Evolutionary conservation across 371 early-diverging fungal genomes (phyloP).

Genomic region (Actinomucor elegans): DNA sequence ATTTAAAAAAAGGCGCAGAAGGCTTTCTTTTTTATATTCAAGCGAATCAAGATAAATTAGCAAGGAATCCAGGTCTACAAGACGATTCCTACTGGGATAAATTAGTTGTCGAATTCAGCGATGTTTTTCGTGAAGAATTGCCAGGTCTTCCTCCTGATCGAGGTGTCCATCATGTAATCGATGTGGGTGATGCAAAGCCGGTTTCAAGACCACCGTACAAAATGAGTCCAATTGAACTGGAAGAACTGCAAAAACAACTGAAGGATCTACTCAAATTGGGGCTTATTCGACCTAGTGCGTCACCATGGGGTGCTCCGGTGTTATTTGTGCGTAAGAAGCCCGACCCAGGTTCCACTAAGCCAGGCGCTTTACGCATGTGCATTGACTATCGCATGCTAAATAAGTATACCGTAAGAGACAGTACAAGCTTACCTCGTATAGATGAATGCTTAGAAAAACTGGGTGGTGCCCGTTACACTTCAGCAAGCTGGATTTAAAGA

Average conservation of each 20-base stretch:
- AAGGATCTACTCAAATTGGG: constrained; percentile 3
- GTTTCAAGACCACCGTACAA: too few relatives aligned
- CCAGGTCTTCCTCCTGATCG: constrained; percentile 5
- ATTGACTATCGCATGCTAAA: constrained; percentile 44
- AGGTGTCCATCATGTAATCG: constrained; percentile 22
- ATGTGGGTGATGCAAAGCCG: constrained; percentile 18
- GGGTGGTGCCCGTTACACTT: constrained; percentile 24
- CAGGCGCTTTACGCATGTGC: constrained; percentile 44
- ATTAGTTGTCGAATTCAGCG: background rate
- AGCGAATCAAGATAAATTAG: too few relatives aligned
- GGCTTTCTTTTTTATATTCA: background rate
- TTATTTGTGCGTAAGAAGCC: constrained; percentile 42
- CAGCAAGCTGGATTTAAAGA: constrained; percentile 4
- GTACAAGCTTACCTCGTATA: constrained; percentile 47
- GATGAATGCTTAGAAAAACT: constrained; percentile 43
- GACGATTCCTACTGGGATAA: background rate
- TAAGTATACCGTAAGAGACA: constrained; percentile 38
- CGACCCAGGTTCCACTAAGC: background rate
- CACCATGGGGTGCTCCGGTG: constrained; percentile 32
- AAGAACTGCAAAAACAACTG: constrained; percentile 12
- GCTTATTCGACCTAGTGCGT: constrained; percentile 12
- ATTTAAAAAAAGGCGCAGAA: constrained; percentile 1
- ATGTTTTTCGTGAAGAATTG: constrained; percentile 2
- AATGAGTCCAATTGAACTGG: constrained; percentile 12
- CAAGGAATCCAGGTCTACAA: too few relatives aligned